Evolutionary conservation across 1,284 basidiomycete species (phyloP).

Genomic region (Caloboletus inedulis): DNA sequence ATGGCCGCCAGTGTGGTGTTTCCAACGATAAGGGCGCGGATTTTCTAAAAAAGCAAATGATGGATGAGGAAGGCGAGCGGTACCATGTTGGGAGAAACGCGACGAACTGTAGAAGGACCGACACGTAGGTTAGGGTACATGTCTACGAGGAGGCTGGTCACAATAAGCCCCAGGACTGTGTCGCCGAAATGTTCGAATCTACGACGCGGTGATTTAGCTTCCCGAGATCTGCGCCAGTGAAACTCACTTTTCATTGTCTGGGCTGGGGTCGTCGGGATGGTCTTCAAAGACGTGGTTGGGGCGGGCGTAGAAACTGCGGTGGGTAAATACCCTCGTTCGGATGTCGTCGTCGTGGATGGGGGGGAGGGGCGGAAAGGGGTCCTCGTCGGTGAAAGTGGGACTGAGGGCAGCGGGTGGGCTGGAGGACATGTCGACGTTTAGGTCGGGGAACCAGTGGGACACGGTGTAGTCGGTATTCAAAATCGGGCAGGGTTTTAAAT

Average conservation of each 20-base stretch:
- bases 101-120: conserved; percentile 66
- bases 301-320: conserved; percentile 63
- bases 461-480: conserved; percentile 5
- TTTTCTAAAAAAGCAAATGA: conserved; percentile 51
- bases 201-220: neutral
- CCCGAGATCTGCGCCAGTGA: neutral
- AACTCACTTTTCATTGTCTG: conserved; percentile 70
- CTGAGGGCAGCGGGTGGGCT: conserved; percentile 4
- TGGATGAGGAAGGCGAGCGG: neutral
- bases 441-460: neutral
- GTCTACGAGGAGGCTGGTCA: conserved; percentile 60
- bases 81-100: neutral
- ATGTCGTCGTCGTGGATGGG: conserved; percentile 30
- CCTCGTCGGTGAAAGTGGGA: conserved; percentile 18
- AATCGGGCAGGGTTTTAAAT: too few relatives aligned
- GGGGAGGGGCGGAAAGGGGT: conserved; percentile 30
- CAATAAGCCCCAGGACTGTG: conserved; percentile 60
- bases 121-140: conserved; percentile 68
- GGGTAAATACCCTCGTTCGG: conserved; percentile 61
- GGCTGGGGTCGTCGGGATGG: conserved; percentile 60
- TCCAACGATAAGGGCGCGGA: conserved; percentile 65
- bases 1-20: conserved; percentile 70
- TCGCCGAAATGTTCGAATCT: conserved; percentile 76
- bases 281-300: conserved; percentile 75
- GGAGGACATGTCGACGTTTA: conserved; percentile 6